Percentiles rank a stretch among this genome's conserved stretches.
Evolutionary conservation across 2,329 filamentous ascomycete genomes (phyloP).

Genomic region (Alternaria solani): DNA sequence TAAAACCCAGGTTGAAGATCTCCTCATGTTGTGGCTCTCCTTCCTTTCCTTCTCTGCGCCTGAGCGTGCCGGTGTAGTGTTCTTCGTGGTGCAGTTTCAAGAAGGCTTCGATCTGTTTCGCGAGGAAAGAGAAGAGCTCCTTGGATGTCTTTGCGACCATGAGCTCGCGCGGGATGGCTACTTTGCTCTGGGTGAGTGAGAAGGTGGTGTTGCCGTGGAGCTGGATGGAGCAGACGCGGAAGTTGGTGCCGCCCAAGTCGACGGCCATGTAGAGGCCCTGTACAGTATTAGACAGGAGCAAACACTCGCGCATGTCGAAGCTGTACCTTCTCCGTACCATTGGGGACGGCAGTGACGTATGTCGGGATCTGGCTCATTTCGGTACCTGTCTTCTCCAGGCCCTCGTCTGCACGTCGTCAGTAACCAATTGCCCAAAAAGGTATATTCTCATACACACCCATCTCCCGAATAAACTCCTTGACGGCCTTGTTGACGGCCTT

Average conservation of each 20-base stretch:
- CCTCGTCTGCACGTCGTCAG: conserved; percentile 69
- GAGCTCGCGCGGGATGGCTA: conserved; percentile 85
- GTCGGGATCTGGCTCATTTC: conserved; percentile 96
- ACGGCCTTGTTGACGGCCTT: conserved; percentile 82
- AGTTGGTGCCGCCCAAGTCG: conserved; percentile 98
- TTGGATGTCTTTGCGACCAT: conserved; percentile 88
- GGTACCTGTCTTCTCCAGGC: conserved; percentile 77
- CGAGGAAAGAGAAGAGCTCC: conserved; percentile 91
- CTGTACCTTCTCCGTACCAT: conserved; percentile 93
- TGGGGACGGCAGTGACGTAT: conserved; percentile 93
- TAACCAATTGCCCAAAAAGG: conserved; percentile 2
- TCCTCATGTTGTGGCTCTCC: conserved; percentile 71
- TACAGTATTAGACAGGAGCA: not conserved
- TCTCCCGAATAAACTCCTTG: conserved; percentile 84
- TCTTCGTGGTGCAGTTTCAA: conserved; percentile 86
- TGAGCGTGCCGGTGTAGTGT: conserved; percentile 76
- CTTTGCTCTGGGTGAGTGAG: conserved; percentile 90
- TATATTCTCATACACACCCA: conserved; percentile 64
- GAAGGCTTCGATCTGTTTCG: conserved; percentile 90
- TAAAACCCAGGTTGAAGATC: conserved; percentile 95
- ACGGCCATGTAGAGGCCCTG: conserved; percentile 95
- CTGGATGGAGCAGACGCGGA: conserved; percentile 94
- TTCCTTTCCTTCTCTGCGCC: conserved; percentile 68
- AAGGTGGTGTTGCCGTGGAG: conserved; percentile 96
- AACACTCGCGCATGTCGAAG: conserved; percentile 65